Evolutionary conservation across 768 basidiomycete species (phyloP).

Genomic region (Lanmaoa rubissima): DNA sequence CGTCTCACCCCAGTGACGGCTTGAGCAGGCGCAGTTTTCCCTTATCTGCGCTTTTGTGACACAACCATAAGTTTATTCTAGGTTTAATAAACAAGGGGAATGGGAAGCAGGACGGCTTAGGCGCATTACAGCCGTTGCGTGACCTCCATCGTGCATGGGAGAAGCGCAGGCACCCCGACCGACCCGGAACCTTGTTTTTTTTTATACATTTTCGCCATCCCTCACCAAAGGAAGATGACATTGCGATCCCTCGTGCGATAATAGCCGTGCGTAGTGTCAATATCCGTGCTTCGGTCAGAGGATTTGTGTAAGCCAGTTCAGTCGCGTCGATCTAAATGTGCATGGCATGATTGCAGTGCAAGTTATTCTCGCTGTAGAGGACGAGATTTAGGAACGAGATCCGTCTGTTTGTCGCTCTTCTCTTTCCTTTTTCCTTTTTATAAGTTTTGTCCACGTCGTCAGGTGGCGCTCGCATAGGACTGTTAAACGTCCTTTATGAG

Average conservation of each 20-base stretch:
- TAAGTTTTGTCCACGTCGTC: neutral
- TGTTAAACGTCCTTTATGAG: neutral
- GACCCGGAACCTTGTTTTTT: slow-evolving; percentile 30
- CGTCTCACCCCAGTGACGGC: neutral
- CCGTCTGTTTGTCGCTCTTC: neutral
- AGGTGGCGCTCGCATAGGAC: neutral
- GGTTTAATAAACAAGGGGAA: slow-evolving; percentile 24
- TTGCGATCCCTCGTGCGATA: slow-evolving; percentile 5
- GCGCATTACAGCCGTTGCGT: slow-evolving; percentile 22
- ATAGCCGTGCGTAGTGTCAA: neutral
- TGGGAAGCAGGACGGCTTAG: slow-evolving; percentile 17
- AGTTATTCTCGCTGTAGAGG: neutral
- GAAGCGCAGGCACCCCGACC: slow-evolving; percentile 23
- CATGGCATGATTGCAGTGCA: slow-evolving; percentile 1
- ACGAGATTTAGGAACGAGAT: slow-evolving; percentile 22
- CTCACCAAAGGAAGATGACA: neutral
- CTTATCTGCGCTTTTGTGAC: slow-evolving; percentile 5
- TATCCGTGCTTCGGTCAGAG: neutral
- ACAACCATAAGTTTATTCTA: slow-evolving; percentile 19
- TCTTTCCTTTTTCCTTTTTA: neutral
- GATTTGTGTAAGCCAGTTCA: neutral
- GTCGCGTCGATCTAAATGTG: slow-evolving; percentile 11
- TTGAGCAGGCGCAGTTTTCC: neutral
- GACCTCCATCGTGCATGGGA: slow-evolving; percentile 13
- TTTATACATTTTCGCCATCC: neutral